A percentile compares a stretch with the other conserved stretches of the same genome.
Evolutionary conservation across 176 grass and related monocot genomes (phyloP).

Genomic region (Oryza glumipatula): DNA sequence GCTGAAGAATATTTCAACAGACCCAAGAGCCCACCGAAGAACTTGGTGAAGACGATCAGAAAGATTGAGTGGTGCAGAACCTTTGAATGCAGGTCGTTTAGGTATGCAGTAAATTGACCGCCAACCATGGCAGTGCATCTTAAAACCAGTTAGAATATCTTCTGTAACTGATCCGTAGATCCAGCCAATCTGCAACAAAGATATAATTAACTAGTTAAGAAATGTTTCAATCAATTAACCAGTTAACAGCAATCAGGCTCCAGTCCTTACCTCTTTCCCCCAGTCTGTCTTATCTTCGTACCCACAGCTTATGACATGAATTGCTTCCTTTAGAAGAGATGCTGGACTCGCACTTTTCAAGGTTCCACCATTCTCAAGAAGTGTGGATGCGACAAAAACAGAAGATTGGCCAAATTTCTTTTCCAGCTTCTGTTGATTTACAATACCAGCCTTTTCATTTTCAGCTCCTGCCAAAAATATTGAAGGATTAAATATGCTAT

Average conservation of each 20-base stretch:
- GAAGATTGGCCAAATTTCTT: conserved; percentile 9
- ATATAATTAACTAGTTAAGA: neutral
- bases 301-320: neutral
- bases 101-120: conserved; percentile 69
- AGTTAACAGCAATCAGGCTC: neutral
- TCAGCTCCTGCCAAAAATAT: conserved; percentile 11
- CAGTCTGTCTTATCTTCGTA: conserved; percentile 2
- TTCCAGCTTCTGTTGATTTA: neutral
- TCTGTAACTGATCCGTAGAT: conserved; percentile 73
- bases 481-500: neutral
- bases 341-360: neutral
- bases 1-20: conserved; percentile 74
- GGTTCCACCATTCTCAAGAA: conserved; percentile 5
- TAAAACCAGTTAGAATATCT: conserved; percentile 76
- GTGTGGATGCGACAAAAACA: neutral
- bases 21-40: conserved; percentile 72
- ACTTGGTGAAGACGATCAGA: conserved; percentile 77
- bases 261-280: neutral
- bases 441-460: conserved; percentile 2
- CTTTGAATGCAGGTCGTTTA: conserved; percentile 58
- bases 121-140: conserved; percentile 77
- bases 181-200: conserved; percentile 63
- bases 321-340: neutral
- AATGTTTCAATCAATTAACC: neutral
- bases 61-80: conserved; percentile 70